Evolutionary conservation across 2,329 filamentous ascomycete species (phyloP), one percentile per base, ranked within the genome.

Genomic region (Venturia pyrina): DNA sequence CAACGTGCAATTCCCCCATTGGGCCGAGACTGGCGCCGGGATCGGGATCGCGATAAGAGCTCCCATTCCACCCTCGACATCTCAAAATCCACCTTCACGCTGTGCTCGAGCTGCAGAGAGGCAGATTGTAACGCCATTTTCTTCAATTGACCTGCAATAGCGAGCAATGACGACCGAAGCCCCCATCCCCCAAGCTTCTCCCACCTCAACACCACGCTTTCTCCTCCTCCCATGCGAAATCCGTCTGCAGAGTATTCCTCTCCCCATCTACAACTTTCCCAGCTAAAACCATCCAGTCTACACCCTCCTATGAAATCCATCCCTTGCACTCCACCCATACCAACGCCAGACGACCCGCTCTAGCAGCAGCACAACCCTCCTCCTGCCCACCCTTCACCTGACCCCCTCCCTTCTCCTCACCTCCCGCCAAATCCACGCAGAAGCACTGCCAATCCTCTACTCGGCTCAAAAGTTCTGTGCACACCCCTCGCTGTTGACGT

Each of bases 181-280:
- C 53, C 37, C 17, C 19, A 34, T 10, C 32, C 3, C 7, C 15
- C 5, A 59, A n/a, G 21, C 48, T 21, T 28, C 41, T 19, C 37
- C 40, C n/a, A 32, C 41, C 19, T 48, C 62, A 34, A 10, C 2
- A 56, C 66, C 64, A 5, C 65, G 69, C 15, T 69, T 80, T 65
- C 78, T 80, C 73, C 72, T 69, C 19, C 78, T 89, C 1, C 82
- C 88, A 32, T 78, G 80, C 2, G 87, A 89, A 70, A 79, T 89
- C 3, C 81, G 82, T 46, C 83, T 87, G 65, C 80, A 88, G 71
- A 83, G 89, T 41, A 83, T 13, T 5, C 11, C 41, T 43, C 41
- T 13, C 15, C 28, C 28, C 28, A 28, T 72, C 40, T 73, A 80
- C 37, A 68, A 72, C 70, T 59, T 67, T 7, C 4, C 66, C 65